Evolutionary conservation across 495 filamentous ascomycete species (phyloP).

Genomic region (Penicillium egyptiacum): DNA sequence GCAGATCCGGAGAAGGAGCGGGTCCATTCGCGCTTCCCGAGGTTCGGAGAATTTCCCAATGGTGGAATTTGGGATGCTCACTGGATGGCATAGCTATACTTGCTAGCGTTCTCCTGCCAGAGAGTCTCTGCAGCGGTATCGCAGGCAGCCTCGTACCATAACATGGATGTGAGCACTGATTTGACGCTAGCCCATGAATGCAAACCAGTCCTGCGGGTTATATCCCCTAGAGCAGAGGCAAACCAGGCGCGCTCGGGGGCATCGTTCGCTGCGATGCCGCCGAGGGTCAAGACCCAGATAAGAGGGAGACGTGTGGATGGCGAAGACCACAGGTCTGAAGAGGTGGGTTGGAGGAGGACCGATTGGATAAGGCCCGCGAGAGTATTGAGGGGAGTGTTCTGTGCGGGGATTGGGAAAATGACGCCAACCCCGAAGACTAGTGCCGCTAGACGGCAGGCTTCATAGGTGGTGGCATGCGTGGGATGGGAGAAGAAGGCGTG

Average conservation of each 20-base stretch:
- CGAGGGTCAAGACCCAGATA: constrained; percentile 39
- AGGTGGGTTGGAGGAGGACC: constrained; percentile 17
- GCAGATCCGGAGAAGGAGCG: not conserved
- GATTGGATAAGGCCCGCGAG: constrained; percentile 30
- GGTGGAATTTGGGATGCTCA: not conserved
- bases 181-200: constrained; percentile 29
- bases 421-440: constrained; percentile 40
- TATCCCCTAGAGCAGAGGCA: constrained; percentile 22
- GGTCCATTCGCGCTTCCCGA: not conserved
- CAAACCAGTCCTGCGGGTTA: constrained; percentile 21
- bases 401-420: constrained; percentile 41
- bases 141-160: constrained; percentile 42
- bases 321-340: constrained; percentile 25
- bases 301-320: constrained; percentile 25
- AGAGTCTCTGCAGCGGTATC: constrained; percentile 31
- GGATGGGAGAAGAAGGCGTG: constrained; percentile 15
- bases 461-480: constrained; percentile 32
- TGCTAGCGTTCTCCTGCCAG: constrained; percentile 25
- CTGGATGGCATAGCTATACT: not conserved
- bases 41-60: not conserved
- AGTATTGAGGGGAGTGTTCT: constrained; percentile 32
- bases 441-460: constrained; percentile 38
- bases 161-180: constrained; percentile 26
- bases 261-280: constrained; percentile 37
- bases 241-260: constrained; percentile 35